A percentile compares a stretch with the other conserved stretches of the same genome.
Evolutionary conservation across 805 yeast genomes (phyloP).

Genomic region (Candida boleticola): DNA sequence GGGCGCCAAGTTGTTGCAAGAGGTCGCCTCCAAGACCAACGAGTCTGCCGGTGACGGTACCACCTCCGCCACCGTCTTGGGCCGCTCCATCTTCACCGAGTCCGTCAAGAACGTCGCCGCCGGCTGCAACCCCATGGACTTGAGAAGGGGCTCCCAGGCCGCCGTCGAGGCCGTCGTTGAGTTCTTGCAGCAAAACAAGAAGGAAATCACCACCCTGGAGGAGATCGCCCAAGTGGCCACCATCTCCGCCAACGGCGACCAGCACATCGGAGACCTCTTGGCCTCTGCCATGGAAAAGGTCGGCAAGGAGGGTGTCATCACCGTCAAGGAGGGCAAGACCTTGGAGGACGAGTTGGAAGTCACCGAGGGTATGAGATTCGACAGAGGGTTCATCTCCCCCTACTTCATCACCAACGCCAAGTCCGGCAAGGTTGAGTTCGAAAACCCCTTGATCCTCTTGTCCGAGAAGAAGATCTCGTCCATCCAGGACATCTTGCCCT

Average conservation of each 20-base stretch:
- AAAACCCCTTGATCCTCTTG: conserved; percentile 83
- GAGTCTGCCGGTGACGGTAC: conserved; percentile 99
- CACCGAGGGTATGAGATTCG: conserved; percentile 97
- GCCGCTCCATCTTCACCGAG: conserved; percentile 93
- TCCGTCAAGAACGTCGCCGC: conserved; percentile 96
- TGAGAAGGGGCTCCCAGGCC: conserved; percentile 95
- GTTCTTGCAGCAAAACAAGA: conserved; percentile 80
- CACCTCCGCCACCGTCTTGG: conserved; percentile 94
- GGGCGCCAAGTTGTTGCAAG: conserved; percentile 94
- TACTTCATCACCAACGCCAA: conserved; percentile 94
- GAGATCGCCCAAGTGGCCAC: conserved; percentile 99
- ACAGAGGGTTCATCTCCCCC: conserved; percentile 95
- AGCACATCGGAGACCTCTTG: conserved; percentile 84
- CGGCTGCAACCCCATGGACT: conserved; percentile 98
- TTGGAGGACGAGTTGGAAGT: conserved; percentile 94
- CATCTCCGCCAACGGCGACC: conserved; percentile 94
- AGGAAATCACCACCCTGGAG: conserved; percentile 88
- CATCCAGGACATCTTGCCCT: conserved; percentile 87
- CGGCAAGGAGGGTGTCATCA: conserved; percentile 98
- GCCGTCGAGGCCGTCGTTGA: conserved; percentile 93
- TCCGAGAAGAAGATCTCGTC: conserved; percentile 89
- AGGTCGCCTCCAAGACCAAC: conserved; percentile 95
- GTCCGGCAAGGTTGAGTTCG: conserved; percentile 90
- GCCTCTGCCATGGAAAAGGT: conserved; percentile 98
- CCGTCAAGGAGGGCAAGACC: conserved; percentile 96